Conservation (phyloP, 768 basidiomycete species). For the Tylopilus subfusipes region DNA sequence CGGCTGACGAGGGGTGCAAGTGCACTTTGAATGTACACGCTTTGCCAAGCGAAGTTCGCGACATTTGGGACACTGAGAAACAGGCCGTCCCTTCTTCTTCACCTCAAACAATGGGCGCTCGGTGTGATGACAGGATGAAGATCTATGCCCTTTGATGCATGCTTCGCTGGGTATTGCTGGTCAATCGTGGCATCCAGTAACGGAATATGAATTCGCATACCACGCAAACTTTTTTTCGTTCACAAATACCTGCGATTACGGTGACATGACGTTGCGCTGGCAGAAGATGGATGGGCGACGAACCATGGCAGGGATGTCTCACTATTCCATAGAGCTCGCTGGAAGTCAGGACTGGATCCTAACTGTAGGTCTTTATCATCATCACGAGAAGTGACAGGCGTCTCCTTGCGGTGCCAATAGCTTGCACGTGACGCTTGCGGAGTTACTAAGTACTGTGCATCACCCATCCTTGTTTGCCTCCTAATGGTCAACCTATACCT, state of each 20-base stretch:
- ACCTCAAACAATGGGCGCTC: conserved; percentile 91
- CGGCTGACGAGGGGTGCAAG: conserved; percentile 49
- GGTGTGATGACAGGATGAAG: conserved; percentile 81
- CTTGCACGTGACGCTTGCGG: not conserved
- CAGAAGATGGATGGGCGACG: not conserved
- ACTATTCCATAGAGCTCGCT: conserved; percentile 15
- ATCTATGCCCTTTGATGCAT: conserved; percentile 93
- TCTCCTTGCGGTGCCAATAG: too few relatives aligned
- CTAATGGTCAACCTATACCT: too few relatives aligned
- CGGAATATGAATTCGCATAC: conserved; percentile 36
- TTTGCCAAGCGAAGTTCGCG: conserved; percentile 77
- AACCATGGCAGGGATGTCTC: conserved; percentile 20
- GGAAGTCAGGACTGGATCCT: not conserved
- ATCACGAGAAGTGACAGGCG: too few relatives aligned
- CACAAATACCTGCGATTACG: conserved; percentile 55
- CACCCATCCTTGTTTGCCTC: too few relatives aligned
- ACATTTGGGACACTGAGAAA: conserved; percentile 86
- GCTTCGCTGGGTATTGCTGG: conserved; percentile 56
- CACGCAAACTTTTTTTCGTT: conserved; percentile 75
- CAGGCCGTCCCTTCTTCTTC: conserved; percentile 89
- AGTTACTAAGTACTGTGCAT: not conserved
- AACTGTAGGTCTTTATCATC: conserved; percentile 3
- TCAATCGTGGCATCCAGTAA: conserved; percentile 8
- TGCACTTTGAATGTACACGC: conserved; percentile 80
- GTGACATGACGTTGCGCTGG: not conserved